phyloP scores from a whole-genome alignment of 352 stramenopile species.

The Phytophthora lateralis region DNA sequence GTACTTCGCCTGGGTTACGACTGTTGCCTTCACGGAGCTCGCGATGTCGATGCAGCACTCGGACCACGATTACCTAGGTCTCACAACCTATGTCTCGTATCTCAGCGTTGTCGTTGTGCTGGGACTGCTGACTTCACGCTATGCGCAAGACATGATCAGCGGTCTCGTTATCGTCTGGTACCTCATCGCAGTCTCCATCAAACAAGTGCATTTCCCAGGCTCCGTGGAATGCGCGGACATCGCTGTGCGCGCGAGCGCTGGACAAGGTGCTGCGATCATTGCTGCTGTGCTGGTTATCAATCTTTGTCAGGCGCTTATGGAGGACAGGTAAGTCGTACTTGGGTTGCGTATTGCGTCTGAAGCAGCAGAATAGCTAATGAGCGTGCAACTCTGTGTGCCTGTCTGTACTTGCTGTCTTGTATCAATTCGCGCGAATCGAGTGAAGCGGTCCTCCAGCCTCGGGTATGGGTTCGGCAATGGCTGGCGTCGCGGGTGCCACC shows the following conservation, averaged over 20 bases:
- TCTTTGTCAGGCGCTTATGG: constrained; percentile 53
- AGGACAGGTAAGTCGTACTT: constrained; percentile 58
- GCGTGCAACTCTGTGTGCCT: constrained; percentile 19
- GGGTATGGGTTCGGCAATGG: constrained; percentile 43
- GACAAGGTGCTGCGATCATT: constrained; percentile 62
- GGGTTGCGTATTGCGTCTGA: not conserved
- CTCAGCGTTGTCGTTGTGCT: constrained; percentile 65
- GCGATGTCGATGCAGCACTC: constrained; percentile 73
- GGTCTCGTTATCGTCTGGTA: constrained; percentile 76
- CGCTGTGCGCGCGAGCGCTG: constrained; percentile 64
- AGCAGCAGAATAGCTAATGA: constrained; percentile 10
- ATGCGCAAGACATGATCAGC: constrained; percentile 65
- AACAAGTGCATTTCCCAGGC: constrained; percentile 51
- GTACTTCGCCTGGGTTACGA: constrained; percentile 85
- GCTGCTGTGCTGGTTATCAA: constrained; percentile 58
- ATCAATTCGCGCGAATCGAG: constrained; percentile 33
- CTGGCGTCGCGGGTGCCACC: constrained; percentile 38
- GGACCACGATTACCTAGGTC: constrained; percentile 47
- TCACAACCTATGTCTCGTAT: constrained; percentile 72
- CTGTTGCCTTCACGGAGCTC: constrained; percentile 63
- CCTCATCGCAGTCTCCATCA: constrained; percentile 63
- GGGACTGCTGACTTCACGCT: constrained; percentile 59
- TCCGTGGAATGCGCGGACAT: constrained; percentile 57
- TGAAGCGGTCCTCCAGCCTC: constrained; percentile 45
- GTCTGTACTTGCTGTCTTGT: constrained; percentile 7